Percentiles rank a stretch among this genome's conserved stretches.
Evolutionary conservation across 495 filamentous ascomycete genomes (phyloP).

Genomic region (Penicillium pulvis): DNA sequence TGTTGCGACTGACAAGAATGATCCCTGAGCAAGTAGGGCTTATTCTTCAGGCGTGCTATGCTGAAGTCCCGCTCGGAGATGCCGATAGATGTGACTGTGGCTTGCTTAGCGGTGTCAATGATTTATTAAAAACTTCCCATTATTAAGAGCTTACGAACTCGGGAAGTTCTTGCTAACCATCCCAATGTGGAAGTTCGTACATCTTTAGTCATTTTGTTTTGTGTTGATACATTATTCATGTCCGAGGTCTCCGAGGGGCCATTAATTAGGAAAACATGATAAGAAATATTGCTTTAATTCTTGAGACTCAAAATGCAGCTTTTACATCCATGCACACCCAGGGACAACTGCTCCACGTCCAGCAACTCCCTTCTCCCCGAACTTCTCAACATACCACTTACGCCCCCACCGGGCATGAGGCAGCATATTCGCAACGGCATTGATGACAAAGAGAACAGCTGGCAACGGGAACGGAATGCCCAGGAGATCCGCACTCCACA

Average conservation of each 20-base stretch:
- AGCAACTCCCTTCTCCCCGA: constrained; percentile 77
- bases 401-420: constrained; percentile 82
- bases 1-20: too few species aligned
- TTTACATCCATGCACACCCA: constrained; percentile 54
- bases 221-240: too few species aligned
- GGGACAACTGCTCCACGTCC: constrained; percentile 82
- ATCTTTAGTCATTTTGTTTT: too few species aligned
- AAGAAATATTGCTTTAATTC: not conserved
- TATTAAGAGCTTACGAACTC: not conserved
- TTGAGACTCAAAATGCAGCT: not conserved
- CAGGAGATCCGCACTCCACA: constrained; percentile 35
- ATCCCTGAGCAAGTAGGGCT: not conserved
- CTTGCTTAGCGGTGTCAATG: not conserved
- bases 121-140: not conserved
- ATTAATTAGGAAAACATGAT: not conserved
- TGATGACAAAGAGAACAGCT: constrained; percentile 77
- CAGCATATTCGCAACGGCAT: constrained; percentile 87
- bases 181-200: too few species aligned
- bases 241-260: too few species aligned
- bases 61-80: not conserved
- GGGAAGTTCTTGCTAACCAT: too few species aligned
- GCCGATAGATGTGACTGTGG: not conserved
- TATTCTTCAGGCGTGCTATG: not conserved
- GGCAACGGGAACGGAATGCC: constrained; percentile 53
- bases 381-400: constrained; percentile 85